Conservation (phyloP, 345 rosid genomes). For the Boechera retrofracta region DNA sequence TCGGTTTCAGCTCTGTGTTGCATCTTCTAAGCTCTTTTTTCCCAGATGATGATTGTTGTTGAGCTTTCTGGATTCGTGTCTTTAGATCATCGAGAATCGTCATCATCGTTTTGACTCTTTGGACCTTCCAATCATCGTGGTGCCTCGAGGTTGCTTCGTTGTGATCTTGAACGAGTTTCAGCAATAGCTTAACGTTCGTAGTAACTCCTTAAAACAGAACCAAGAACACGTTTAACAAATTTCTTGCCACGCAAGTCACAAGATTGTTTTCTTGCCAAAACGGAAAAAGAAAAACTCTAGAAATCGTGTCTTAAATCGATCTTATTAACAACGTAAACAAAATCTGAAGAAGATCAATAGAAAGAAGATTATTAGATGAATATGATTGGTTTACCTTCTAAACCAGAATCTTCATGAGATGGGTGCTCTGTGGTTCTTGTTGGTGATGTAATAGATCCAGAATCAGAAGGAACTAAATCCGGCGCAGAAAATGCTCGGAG, state of each 20-base stretch:
- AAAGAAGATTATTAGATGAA: background rate
- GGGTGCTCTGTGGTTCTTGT: constrained; percentile 19
- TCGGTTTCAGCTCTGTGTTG: constrained; percentile 67
- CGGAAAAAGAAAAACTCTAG: background rate
- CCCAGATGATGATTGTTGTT: constrained; percentile 52
- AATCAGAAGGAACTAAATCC: constrained; percentile 44
- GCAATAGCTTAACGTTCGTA: constrained; percentile 65
- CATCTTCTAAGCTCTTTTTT: constrained; percentile 71
- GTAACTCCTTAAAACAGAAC: constrained; percentile 52
- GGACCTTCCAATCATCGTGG: constrained; percentile 58
- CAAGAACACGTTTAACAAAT: background rate
- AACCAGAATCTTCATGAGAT: constrained; percentile 48
- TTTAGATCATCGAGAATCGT: constrained; percentile 75
- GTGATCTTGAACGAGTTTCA: constrained; percentile 77
- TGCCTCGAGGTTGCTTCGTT: constrained; percentile 55
- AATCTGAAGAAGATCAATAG: background rate
- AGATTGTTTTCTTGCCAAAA: background rate
- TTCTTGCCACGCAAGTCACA: constrained; percentile 24
- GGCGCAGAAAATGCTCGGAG: constrained; percentile 60
- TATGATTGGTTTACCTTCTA: constrained; percentile 52
- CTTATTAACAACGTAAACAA: background rate
- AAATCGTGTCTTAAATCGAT: background rate
- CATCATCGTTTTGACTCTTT: constrained; percentile 72
- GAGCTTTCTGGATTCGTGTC: constrained; percentile 65
- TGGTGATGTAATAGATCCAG: constrained; percentile 34